Base-by-base conservation (phyloP, 768 basidiomycete species). In the Trametes sanguinea region DNA sequence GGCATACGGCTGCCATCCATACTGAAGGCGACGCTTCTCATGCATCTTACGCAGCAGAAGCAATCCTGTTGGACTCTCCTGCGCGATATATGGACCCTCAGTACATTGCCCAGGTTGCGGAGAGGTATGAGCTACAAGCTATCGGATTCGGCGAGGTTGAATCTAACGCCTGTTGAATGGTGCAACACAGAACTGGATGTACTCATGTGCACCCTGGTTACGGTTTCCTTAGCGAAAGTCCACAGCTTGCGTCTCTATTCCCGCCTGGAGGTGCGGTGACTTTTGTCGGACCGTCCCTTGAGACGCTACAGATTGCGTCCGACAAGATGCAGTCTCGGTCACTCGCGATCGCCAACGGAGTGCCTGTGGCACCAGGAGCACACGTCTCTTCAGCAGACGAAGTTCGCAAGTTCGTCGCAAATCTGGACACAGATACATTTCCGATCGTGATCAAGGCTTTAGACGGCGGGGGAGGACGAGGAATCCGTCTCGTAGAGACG, bases 401-500 rank as follows among this genome's bases (percentile, higher is more conserved):
- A 16, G 57, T 70, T 66, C 17, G 67, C 63, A 35, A 47, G 22
- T 67, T 71, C 17, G 71, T 70, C 1, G 51, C 60, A 9, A 32
- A 47, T 13, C 66, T 37, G 4, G 51, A 53, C 16, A 1, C 10
- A 3, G 8, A 75, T 22, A 77, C 77, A 4, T 80, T 67, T 43
- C 76, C 76, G 0, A 69, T 74, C 10, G 69, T 75, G 62, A 66
- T 75, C 63, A 75, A 75, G 63, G 74, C 75, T 0, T 70, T 72
- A 0, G 73, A 71, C 3, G 76, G 76, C 16, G 76, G 76, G 0
- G 76, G 76, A 11, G 76, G 76, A 0, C 71, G 72, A 62, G 76
- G 76, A 13, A 69, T 75, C 17, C 62, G 65, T 32, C 32, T 67
- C 5, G 62, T 67, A 3, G 6, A 57, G 14, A 27, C 16, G 1